Percentiles rank a stretch among this genome's conserved stretches.
These are phyloP conservation scores for Euptelea pleiosperma DNA, from an alignment of 164 flowering plant species.

Conservation along the genomic window DNA sequence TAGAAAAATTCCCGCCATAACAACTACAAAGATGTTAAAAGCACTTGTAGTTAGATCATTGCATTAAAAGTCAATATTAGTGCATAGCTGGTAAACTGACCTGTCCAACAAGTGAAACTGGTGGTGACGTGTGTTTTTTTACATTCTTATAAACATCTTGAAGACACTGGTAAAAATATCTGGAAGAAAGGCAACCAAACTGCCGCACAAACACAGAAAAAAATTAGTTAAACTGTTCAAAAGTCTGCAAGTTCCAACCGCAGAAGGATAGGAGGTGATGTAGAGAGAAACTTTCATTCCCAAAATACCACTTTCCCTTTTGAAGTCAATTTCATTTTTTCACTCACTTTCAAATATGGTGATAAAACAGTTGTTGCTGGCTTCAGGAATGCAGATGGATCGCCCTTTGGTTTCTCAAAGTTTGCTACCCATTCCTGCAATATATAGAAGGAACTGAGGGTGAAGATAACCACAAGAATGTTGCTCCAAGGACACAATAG, in stretches of 20 bases:
- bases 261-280: background rate
- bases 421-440: conserved; percentile 85
- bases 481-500: background rate
- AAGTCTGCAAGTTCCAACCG: no score
- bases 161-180: conserved; percentile 78
- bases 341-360: conserved; percentile 90
- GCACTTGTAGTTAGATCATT: conserved; percentile 11
- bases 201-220: conserved; percentile 24
- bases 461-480: background rate
- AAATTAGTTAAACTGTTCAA: background rate
- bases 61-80: conserved; percentile 3
- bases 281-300: background rate
- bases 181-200: conserved; percentile 94
- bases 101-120: conserved; percentile 95
- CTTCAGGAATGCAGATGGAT: conserved; percentile 79
- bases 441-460: conserved; percentile 9
- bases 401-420: conserved; percentile 95
- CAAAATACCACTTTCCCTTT: background rate
- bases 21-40: conserved; percentile 44
- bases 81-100: conserved; percentile 33
- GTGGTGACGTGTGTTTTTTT: conserved; percentile 73
- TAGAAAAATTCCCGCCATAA: conserved; percentile 96
- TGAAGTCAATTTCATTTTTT: background rate
- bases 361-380: conserved; percentile 95
- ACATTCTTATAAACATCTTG: conserved; percentile 54